Evolutionary conservation across 805 yeast genomes (phyloP).

Genomic region (Ogataea ramenticola): DNA sequence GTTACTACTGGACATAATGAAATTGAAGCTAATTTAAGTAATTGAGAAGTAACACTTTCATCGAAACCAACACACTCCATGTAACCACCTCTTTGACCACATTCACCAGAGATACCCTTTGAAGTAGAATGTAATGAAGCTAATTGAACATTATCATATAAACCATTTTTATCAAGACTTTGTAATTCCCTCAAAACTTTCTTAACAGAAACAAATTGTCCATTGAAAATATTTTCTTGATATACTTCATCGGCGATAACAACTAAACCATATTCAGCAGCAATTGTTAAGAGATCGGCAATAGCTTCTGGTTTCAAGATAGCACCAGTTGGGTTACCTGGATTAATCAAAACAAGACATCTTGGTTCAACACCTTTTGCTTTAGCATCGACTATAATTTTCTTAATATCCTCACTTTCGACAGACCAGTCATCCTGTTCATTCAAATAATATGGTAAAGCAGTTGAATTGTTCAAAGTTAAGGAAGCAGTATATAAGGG

Average conservation of each 20-base stretch:
- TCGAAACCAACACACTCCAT: constrained; percentile 87
- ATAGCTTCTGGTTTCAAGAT: constrained; percentile 61
- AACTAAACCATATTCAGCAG: constrained; percentile 79
- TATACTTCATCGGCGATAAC: constrained; percentile 97
- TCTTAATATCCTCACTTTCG: constrained; percentile 55
- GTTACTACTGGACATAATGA: constrained; percentile 90
- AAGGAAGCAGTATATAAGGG: constrained; percentile 95
- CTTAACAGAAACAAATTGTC: constrained; percentile 79
- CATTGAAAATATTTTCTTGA: constrained; percentile 83
- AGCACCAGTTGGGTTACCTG: constrained; percentile 98
- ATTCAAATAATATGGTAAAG: constrained; percentile 80
- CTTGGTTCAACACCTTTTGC: constrained; percentile 55
- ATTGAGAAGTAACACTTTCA: constrained; percentile 57
- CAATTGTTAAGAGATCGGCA: constrained; percentile 63
- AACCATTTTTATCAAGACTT: constrained; percentile 39
- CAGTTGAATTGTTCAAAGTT: constrained; percentile 73
- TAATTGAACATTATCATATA: constrained; percentile 67
- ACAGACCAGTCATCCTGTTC: constrained; percentile 84
- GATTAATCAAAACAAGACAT: constrained; percentile 88
- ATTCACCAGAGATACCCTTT: constrained; percentile 95
- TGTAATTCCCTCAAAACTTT: constrained; percentile 66
- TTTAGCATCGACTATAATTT: constrained; percentile 40
- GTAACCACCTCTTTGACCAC: constrained; percentile 99
- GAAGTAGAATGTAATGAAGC: constrained; percentile 97
- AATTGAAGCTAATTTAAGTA: constrained; percentile 83